A percentile compares a stretch with the other conserved stretches of the same genome.
Evolutionary conservation across 345 rosid species (phyloP).

Genomic region (Cardiospermum halicacabum): DNA sequence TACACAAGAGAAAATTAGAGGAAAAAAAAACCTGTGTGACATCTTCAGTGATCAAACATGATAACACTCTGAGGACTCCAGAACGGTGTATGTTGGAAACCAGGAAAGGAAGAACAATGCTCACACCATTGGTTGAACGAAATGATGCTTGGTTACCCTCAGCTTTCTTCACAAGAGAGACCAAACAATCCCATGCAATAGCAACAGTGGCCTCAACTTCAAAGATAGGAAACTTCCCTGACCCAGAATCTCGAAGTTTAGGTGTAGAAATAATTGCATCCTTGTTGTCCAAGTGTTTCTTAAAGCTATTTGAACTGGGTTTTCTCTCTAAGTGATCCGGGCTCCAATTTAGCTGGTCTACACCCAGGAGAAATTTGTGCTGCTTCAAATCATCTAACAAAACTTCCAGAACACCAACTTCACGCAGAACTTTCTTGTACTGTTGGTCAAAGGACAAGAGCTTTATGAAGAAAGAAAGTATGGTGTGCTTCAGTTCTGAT

Average conservation of each 20-base stretch:
- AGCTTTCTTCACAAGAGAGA: constrained; percentile 88
- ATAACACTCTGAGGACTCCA: constrained; percentile 83
- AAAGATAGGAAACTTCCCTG: constrained; percentile 75
- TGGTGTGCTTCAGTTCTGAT: constrained; percentile 81
- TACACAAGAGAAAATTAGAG: constrained; percentile 1
- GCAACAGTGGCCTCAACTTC: constrained; percentile 75
- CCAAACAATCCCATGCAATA: constrained; percentile 95
- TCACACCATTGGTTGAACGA: constrained; percentile 84
- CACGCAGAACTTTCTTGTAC: constrained; percentile 93
- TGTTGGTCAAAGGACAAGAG: constrained; percentile 98
- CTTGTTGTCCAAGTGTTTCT: constrained; percentile 75
- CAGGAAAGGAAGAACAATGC: constrained; percentile 80
- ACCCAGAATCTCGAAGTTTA: constrained; percentile 78
- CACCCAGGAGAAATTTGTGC: constrained; percentile 79
- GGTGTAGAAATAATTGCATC: constrained; percentile 91
- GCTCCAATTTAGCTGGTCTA: constrained; percentile 46
- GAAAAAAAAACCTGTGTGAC: constrained; percentile 52
- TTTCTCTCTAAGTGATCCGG: constrained; percentile 50
- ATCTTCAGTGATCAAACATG: constrained; percentile 97
- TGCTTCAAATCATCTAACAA: constrained; percentile 93
- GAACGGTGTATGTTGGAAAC: constrained; percentile 75
- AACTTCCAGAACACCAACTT: constrained; percentile 96
- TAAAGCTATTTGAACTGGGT: constrained; percentile 74
- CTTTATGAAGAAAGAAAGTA: constrained; percentile 92
- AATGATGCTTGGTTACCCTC: constrained; percentile 86